Conservation (phyloP, 129 eudicot genomes). For the Erigeron canadensis region DNA sequence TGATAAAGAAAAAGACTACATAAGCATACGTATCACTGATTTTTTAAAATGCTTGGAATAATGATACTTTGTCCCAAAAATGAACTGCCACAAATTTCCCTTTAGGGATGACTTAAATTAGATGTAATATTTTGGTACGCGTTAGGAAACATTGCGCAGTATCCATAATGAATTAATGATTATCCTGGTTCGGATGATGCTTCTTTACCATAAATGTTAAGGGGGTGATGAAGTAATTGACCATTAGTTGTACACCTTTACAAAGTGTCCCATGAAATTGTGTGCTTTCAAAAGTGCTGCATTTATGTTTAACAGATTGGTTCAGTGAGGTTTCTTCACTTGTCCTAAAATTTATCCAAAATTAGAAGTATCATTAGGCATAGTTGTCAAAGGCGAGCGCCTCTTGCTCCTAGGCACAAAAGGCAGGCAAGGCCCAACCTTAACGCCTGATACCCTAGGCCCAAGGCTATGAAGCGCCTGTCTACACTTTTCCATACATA, state of each 20-base stretch:
- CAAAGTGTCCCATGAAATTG: no score
- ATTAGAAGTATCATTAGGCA: neutral
- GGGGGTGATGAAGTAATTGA: neutral
- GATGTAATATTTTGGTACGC: neutral
- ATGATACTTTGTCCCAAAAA: neutral
- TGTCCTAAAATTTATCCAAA: neutral
- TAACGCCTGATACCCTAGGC: no score
- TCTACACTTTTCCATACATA: no score
- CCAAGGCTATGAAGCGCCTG: no score
- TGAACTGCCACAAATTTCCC: neutral
- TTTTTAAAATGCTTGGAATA: neutral
- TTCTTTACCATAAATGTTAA: neutral
- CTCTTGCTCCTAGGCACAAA: no score
- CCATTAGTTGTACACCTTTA: neutral
- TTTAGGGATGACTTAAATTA: neutral
- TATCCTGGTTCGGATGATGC: neutral
- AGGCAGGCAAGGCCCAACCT: no score
- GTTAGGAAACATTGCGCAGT: neutral
- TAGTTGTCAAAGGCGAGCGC: no score
- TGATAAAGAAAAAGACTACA: neutral
- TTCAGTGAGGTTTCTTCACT: neutral
- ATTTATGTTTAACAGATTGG: neutral
- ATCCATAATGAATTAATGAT: neutral
- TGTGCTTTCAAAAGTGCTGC: neutral
- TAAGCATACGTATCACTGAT: neutral